Base-by-base conservation (phyloP, 192 early-diverging fungal genomes). In the Rhizophagus prolifer region DNA sequence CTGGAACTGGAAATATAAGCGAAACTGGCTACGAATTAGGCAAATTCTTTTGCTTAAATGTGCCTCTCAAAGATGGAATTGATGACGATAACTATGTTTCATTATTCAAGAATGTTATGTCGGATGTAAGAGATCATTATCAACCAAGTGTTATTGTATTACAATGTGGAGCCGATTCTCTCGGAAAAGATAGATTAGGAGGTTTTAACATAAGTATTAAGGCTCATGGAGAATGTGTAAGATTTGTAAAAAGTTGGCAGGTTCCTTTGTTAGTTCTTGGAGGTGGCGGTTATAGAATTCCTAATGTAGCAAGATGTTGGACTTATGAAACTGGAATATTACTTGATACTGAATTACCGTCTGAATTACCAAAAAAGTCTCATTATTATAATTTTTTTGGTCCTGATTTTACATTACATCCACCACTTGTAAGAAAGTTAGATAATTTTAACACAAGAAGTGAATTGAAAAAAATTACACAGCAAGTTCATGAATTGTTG, bases 221-320 rank as follows among this genome's bases (percentile, higher is more conserved):
- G 86, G 95, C 92, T 0, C 94, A 95, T 78, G 93, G 93, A 13
- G 83, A 90, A 65, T 91, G 93, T 64, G 88, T 95, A 1, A 85
- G 91, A 71, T 94, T 91, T 75, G 90, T 96, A 80, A 95, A 94
- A 79, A 85, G 81, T 50, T 94, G 93, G 58, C 86, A 92, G 65
- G 78, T 96, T 10, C 95, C 95, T 0, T 79, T 95, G 62, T 38
- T 95, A 61, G 88, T 95, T 13, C 85, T 96, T 7, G 95, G 94
- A 44, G 95, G 94, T 26, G 95, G 98, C 21, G 98, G 98, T 3
- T 99, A 99, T 79, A 96, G 89, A 26, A 91, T 91, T 30, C 77
- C 92, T 10, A 96, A 99, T 84, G 94, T 95, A 3, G 94, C 96
- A 7, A 84, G 96, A n/a, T 94, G 95, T 78, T 98, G 97, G 96